A percentile compares a stretch with the other conserved stretches of the same genome.
These are phyloP conservation scores for Suhomyces terraborum DNA, from an alignment of 1,139 yeast genomes.

Conservation along the genomic window DNA sequence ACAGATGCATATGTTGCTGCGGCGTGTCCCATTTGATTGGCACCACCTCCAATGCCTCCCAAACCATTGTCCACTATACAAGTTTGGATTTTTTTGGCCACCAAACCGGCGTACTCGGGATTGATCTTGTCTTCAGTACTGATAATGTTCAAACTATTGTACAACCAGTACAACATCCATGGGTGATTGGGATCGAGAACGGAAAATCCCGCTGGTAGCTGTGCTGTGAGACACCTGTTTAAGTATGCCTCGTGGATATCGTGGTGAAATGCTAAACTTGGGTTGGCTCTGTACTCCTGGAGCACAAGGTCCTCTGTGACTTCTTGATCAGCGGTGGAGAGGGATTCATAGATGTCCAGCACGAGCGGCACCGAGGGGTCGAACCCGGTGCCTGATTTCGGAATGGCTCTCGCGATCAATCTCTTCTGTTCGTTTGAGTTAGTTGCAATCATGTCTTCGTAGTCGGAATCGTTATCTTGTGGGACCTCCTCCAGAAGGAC, in stretches of 20 bases:
- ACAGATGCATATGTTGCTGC: conserved; percentile 86
- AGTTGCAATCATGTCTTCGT: conserved; percentile 16
- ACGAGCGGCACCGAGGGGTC: conserved; percentile 9
- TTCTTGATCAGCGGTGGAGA: conserved; percentile 17
- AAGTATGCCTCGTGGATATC: conserved; percentile 22
- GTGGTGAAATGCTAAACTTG: conserved; percentile 12
- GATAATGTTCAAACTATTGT: conserved; percentile 46
- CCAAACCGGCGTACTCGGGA: conserved; percentile 15
- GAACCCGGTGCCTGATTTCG: conserved; percentile 4
- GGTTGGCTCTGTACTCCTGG: conserved; percentile 14
- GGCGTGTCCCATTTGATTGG: conserved; percentile 76
- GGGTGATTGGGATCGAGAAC: conserved; percentile 84
- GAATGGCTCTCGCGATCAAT: conserved; percentile 6
- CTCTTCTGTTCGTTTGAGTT: conserved; percentile 8
- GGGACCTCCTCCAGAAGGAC: neutral
- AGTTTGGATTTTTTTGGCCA: conserved; percentile 28
- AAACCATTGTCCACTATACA: conserved; percentile 34
- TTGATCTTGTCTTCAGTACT: conserved; percentile 6
- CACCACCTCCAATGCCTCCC: conserved; percentile 88
- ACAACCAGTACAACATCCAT: conserved; percentile 87
- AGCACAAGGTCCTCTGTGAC: conserved; percentile 18
- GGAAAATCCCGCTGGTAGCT: conserved; percentile 51
- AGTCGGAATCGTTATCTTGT: conserved; percentile 12
- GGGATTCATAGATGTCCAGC: conserved; percentile 17
- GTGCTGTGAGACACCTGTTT: conserved; percentile 35